A percentile compares a stretch with the other conserved stretches of the same genome.
phyloP scores from a whole-genome alignment of 148 eudicot species.

The Chenopodium album region DNA sequence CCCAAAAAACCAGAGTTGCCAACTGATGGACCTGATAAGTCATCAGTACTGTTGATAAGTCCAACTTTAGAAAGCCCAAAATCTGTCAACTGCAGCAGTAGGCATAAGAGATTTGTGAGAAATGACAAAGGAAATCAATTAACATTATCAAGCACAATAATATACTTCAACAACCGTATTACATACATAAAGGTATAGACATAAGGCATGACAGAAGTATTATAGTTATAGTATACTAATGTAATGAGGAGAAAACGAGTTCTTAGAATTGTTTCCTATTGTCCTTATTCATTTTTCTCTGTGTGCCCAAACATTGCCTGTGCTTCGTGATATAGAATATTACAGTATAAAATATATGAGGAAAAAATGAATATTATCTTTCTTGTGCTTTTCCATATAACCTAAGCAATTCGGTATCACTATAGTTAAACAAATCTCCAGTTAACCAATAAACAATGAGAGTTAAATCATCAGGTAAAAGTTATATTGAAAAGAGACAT shows the following conservation, averaged over 20 bases:
- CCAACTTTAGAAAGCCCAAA: conserved; percentile 99
- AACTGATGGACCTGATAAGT: conserved; percentile 80
- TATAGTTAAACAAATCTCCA: background rate
- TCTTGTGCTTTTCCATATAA: background rate
- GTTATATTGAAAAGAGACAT: conserved; percentile 15
- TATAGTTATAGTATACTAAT: background rate
- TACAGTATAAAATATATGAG: background rate
- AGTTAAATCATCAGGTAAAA: background rate
- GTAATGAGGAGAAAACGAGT: background rate
- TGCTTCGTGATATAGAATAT: background rate
- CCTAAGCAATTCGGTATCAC: conserved; percentile 4
- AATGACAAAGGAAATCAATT: conserved; percentile 17
- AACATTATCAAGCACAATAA: conserved; percentile 6
- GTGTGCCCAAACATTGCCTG: background rate
- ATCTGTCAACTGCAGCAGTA: conserved; percentile 87
- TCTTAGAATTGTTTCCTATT: background rate
- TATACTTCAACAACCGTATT: background rate
- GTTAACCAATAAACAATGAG: background rate
- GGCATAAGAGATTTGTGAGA: conserved; percentile 47
- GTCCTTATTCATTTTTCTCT: background rate
- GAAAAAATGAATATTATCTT: background rate
- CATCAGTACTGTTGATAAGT: conserved; percentile 92
- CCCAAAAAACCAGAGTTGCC: conserved; percentile 53
- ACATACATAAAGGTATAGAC: background rate
- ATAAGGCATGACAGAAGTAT: background rate